These are phyloP conservation scores for Gaeumannomyces sp. DNA, from an alignment of 2,329 filamentous ascomycete species.

Conservation along the genomic window DNA sequence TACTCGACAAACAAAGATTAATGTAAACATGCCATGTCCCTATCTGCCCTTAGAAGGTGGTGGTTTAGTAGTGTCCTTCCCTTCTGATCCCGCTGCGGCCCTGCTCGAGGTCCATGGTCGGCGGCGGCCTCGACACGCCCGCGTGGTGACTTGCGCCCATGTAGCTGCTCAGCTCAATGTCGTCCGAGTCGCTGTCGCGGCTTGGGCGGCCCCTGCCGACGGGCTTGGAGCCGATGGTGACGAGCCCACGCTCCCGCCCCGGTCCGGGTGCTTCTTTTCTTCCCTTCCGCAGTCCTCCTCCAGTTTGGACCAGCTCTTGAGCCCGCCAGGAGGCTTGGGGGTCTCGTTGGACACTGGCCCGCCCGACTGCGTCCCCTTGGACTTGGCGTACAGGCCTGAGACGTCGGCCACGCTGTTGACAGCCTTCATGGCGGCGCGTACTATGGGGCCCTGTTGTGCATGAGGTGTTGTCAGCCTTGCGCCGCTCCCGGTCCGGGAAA, in stretches of 20 bases:
- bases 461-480: too few relatives aligned
- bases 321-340: neutral
- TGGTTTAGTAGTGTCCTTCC: too few relatives aligned
- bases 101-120: too few relatives aligned
- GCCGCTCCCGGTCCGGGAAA: too few relatives aligned
- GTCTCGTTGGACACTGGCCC: neutral
- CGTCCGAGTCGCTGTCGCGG: constrained; percentile 7
- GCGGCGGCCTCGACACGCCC: too few relatives aligned
- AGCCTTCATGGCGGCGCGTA: neutral
- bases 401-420: neutral
- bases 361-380: neutral
- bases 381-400: neutral
- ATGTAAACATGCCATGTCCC: too few relatives aligned
- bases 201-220: neutral
- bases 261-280: too few relatives aligned
- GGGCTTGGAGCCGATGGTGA: constrained; percentile 4
- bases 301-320: constrained; percentile 3
- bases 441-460: neutral
- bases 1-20: too few relatives aligned
- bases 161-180: neutral
- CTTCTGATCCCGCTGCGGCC: too few relatives aligned
- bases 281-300: neutral
- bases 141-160: too few relatives aligned
- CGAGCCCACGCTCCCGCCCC: neutral
- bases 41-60: too few relatives aligned